phyloP scores from a whole-genome alignment of 495 filamentous ascomycete genomes.

The Apodospora peruviana region DNA sequence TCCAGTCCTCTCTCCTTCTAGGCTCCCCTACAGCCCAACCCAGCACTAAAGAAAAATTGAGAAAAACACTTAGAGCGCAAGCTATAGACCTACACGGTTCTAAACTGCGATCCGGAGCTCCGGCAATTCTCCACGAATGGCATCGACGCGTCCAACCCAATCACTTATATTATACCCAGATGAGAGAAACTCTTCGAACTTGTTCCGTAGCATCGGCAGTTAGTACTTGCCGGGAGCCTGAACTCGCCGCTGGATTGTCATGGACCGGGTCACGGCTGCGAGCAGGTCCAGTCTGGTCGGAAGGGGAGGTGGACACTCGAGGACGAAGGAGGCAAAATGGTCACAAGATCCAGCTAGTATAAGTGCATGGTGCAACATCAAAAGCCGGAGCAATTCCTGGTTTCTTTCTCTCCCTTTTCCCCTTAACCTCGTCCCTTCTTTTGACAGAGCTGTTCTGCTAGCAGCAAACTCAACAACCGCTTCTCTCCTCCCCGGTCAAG shows the following conservation, averaged over 20 bases:
- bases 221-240: slow-evolving; percentile 18
- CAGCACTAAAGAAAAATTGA: not conserved
- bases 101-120: slow-evolving; percentile 24
- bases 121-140: slow-evolving; percentile 37
- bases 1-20: not conserved
- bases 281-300: slow-evolving; percentile 8
- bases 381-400: not conserved
- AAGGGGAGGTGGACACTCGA: not conserved
- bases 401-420: not conserved
- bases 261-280: slow-evolving; percentile 12
- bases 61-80: not conserved
- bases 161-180: slow-evolving; percentile 33
- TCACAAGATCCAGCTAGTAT: too few relatives aligned
- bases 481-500: not conserved
- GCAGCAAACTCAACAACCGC: too few relatives aligned
- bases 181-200: slow-evolving; percentile 28
- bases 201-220: slow-evolving; percentile 41
- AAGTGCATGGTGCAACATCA: slow-evolving; percentile 10
- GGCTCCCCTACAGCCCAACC: not conserved
- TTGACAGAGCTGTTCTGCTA: too few relatives aligned
- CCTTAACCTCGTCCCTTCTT: not conserved
- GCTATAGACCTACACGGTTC: not conserved
- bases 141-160: slow-evolving; percentile 26
- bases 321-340: not conserved
- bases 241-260: slow-evolving; percentile 1